A percentile compares a stretch with the other conserved stretches of the same genome.
Evolutionary conservation across 176 grass and related monocot genomes (phyloP).

Genomic region (Triticum timopheevii): DNA sequence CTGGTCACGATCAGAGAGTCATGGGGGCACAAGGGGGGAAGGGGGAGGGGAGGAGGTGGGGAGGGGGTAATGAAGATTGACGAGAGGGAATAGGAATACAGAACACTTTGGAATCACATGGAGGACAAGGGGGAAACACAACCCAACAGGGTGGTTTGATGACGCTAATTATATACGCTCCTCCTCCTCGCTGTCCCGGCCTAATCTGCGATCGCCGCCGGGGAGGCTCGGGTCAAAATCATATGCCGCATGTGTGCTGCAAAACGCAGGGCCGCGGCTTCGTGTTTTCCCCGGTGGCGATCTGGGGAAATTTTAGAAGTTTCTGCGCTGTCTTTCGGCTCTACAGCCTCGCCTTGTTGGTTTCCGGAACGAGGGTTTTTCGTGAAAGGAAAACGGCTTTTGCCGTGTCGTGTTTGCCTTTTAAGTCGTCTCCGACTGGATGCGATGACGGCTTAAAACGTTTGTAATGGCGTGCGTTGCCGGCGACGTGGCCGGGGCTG

Average conservation of each 20-base stretch:
- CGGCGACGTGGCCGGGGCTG: background rate
- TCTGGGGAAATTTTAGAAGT: background rate
- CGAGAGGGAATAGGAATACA: background rate
- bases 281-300: background rate
- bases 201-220: background rate
- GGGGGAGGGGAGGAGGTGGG: background rate
- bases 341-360: background rate
- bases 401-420: background rate
- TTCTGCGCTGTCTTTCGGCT: background rate
- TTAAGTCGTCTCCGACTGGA: background rate
- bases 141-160: slow-evolving; percentile 18
- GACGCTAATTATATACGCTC: slow-evolving; percentile 33
- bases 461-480: background rate
- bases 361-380: background rate
- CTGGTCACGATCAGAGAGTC: slow-evolving; percentile 36
- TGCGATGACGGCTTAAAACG: background rate
- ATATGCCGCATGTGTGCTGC: background rate
- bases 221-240: background rate
- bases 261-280: background rate
- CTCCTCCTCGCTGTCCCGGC: background rate
- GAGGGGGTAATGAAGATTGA: slow-evolving; percentile 22
- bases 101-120: slow-evolving; percentile 34
- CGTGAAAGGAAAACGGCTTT: background rate
- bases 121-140: slow-evolving; percentile 38
- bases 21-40: background rate